Conservation (phyloP, 139 green algal genomes). For the Pycnococcus provasolii region DNA sequence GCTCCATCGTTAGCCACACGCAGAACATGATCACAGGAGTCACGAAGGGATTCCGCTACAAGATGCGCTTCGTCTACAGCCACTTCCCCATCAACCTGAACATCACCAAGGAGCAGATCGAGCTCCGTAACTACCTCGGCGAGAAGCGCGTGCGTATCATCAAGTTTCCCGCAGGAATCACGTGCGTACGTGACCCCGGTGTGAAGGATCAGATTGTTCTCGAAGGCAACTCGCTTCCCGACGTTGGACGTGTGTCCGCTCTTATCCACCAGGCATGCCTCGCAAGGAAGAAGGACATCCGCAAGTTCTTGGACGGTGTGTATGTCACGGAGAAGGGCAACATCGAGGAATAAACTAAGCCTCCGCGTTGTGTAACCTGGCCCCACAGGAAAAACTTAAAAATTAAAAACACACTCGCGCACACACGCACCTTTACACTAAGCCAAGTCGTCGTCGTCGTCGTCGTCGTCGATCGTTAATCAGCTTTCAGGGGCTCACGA, state of each 20-base stretch:
- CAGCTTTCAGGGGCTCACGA: no score
- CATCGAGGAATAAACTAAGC: constrained; percentile 32
- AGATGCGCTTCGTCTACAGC: constrained; percentile 98
- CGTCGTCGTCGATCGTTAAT: no score
- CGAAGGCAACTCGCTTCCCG: constrained; percentile 87
- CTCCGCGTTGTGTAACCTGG: no score
- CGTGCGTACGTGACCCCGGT: constrained; percentile 48
- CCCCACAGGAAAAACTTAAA: no score
- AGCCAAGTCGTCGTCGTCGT: no score
- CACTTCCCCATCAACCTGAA: constrained; percentile 99
- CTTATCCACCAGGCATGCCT: constrained; percentile 70
- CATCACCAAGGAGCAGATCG: constrained; percentile 72
- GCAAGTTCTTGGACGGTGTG: constrained; percentile 98
- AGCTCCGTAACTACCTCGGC: constrained; percentile 98
- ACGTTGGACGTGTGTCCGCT: constrained; percentile 70
- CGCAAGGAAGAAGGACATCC: constrained; percentile 91
- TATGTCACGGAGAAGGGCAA: constrained; percentile 80
- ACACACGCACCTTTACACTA: no score
- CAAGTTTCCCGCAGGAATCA: constrained; percentile 80
- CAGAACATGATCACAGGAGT: constrained; percentile 74
- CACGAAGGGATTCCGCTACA: constrained; percentile 84
- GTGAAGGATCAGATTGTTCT: constrained; percentile 98
- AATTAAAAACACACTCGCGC: no score
- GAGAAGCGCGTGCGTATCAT: constrained; percentile 94
- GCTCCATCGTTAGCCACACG: constrained; percentile 78